A percentile compares a stretch with the other conserved stretches of the same genome.
Conservation (phyloP, 768 basidiomycete genomes). For the Dentipellis sp. region DNA sequence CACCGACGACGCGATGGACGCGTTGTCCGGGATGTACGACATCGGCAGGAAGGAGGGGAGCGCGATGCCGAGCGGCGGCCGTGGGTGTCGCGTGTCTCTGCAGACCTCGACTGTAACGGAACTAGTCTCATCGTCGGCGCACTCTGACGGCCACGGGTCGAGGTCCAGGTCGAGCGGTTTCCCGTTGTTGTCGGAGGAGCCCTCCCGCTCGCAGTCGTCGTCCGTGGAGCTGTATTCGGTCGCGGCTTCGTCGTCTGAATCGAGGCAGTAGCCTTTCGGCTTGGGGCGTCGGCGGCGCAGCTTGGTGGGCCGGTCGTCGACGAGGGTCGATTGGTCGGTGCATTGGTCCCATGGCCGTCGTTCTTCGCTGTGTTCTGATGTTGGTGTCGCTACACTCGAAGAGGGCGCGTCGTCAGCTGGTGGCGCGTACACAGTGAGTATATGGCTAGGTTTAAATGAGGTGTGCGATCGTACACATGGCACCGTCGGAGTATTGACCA, state of each 20-base stretch:
- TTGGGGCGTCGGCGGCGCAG: constrained; percentile 10
- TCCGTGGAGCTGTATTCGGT: constrained; percentile 30
- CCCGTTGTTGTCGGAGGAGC: constrained; percentile 16
- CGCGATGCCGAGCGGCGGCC: constrained; percentile 4
- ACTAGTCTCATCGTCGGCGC: constrained; percentile 3
- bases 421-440: not conserved
- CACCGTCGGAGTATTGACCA: not conserved
- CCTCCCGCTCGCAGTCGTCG: constrained; percentile 27
- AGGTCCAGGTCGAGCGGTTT: constrained; percentile 1
- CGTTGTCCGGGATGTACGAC: constrained; percentile 23
- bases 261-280: constrained; percentile 5
- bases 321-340: not conserved
- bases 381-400: constrained; percentile 10
- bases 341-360: constrained; percentile 5
- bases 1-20: constrained; percentile 24
- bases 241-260: constrained; percentile 12
- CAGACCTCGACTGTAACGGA: not conserved
- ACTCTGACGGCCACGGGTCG: not conserved
- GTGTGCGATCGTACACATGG: constrained; percentile 3
- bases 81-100: not conserved
- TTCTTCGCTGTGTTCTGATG: constrained; percentile 2
- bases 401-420: not conserved
- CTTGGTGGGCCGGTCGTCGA: not conserved
- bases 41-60: constrained; percentile 11
- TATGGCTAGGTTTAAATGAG: not conserved